phyloP scores from a whole-genome alignment of 257 asterid species.

The Scutellaria minor region DNA sequence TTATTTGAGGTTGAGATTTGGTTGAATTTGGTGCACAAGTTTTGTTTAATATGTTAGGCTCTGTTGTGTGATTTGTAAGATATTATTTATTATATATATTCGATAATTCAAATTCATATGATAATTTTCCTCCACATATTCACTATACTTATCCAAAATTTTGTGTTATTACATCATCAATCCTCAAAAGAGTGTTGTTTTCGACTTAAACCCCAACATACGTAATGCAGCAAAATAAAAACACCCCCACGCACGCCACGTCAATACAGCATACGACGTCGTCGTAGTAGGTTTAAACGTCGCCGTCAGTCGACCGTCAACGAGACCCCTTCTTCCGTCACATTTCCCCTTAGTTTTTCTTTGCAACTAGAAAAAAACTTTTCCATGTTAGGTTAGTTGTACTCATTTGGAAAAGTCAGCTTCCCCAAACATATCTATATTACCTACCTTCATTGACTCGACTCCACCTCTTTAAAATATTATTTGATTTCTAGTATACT shows the following conservation, averaged over 20 bases:
- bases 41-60: too few relatives aligned
- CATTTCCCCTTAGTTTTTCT: not conserved
- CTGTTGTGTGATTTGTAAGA: too few relatives aligned
- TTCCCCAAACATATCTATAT: not conserved
- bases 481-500: too few relatives aligned
- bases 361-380: not conserved
- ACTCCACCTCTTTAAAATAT: too few relatives aligned
- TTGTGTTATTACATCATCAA: not conserved
- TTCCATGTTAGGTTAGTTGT: not conserved
- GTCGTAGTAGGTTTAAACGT: slow-evolving; percentile 20
- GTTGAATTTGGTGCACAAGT: too few relatives aligned
- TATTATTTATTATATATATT: too few relatives aligned
- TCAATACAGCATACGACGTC: slow-evolving; percentile 19
- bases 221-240: not conserved
- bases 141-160: too few relatives aligned
- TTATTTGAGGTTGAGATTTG: too few relatives aligned
- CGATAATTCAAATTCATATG: too few relatives aligned
- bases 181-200: not conserved
- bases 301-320: not conserved
- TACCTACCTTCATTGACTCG: not conserved
- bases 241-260: not conserved
- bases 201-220: too few relatives aligned
- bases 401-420: too few relatives aligned
- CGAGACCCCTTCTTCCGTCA: not conserved
- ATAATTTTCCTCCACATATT: too few relatives aligned